Evolutionary conservation across 768 basidiomycete species (phyloP), one percentile per base, ranked within the genome.

Genomic region (Tulasnella calospora): DNA sequence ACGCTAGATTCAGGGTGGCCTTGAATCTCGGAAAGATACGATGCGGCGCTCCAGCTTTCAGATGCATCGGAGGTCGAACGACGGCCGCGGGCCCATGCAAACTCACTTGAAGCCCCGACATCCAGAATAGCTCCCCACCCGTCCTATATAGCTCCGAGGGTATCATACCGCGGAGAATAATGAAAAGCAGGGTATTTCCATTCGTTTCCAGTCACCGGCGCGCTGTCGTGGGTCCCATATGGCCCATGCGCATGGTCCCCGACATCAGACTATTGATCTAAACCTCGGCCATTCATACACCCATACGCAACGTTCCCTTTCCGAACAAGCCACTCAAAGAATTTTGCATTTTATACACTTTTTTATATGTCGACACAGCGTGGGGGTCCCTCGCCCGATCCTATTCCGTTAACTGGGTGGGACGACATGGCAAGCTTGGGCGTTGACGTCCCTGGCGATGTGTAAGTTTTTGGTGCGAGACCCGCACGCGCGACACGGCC

Each of bases 1-100:
- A 41, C n/a, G 71, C 9, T 67, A 72, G 71, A 15, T 51, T 72
- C 71, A 72, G 71, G 71, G 71, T 40, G 44, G 71, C 36, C 13
- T 46, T 72, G 71, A 72, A 72, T 72, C 71, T 72, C 71, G 71
- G 71, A 72, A 72, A 72, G 44, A 40, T 72, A 40, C 30, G 71
- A 46, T 72, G 71, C 71, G 71, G 71, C 36, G 71, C 71, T 72
- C 71, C 71, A 72, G 71, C 61, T 67, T 67, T 67, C 55, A 57
- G 55, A 57, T n/a, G 2, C 13, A 57, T 57, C 55, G 55, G 23
- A 30, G 30, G 61, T 33, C 27, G 61, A 35, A 67, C 10, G 10
- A 51, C 47, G 47, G 9, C n/a, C 61, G 61, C 30, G 61, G 61
- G 61, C 61, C 61, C 61, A 67, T 67, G 61, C 61, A 67, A 67